A percentile compares a stretch with the other conserved stretches of the same genome.
Conservation (phyloP, 1,139 yeast genomes). For the Yamadazyma jaroonii region DNA sequence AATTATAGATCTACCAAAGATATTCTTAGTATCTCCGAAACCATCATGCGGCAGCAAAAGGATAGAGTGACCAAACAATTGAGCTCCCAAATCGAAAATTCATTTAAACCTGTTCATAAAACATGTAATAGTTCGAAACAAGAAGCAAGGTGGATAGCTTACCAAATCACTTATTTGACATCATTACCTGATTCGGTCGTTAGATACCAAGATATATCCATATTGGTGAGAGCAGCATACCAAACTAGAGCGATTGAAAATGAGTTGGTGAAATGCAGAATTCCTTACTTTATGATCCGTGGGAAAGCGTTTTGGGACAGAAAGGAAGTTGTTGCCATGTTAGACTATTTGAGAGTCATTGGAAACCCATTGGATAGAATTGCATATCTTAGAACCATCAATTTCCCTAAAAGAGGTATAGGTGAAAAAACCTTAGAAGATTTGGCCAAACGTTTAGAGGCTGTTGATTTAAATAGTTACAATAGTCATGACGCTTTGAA, state of each 20-base stretch:
- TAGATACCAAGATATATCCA: slow-evolving; percentile 58
- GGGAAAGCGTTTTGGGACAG: slow-evolving; percentile 83
- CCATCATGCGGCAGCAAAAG: slow-evolving; percentile 61
- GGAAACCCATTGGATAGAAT: slow-evolving; percentile 55
- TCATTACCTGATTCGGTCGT: slow-evolving; percentile 34
- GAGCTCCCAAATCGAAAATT: slow-evolving; percentile 39
- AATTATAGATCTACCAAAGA: slow-evolving; percentile 80
- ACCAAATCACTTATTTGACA: slow-evolving; percentile 49
- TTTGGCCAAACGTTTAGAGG: slow-evolving; percentile 17
- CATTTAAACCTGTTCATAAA: slow-evolving; percentile 49
- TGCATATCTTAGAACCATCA: slow-evolving; percentile 57
- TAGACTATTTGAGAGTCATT: slow-evolving; percentile 64
- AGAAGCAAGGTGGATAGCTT: slow-evolving; percentile 61
- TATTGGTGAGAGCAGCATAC: slow-evolving; percentile 63
- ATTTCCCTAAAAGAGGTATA: slow-evolving; percentile 65
- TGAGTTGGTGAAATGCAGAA: slow-evolving; percentile 48
- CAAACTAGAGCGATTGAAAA: slow-evolving; percentile 62
- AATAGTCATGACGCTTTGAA: slow-evolving; percentile 5
- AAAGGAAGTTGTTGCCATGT: slow-evolving; percentile 58
- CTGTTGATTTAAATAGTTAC: slow-evolving; percentile 2
- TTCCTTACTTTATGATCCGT: slow-evolving; percentile 66
- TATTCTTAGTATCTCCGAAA: slow-evolving; percentile 64
- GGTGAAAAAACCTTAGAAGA: slow-evolving; percentile 55
- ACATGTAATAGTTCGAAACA: slow-evolving; percentile 34
- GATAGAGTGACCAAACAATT: slow-evolving; percentile 43